Percentiles rank a stretch among this genome's conserved stretches.
These are phyloP conservation scores for Comarum palustre DNA, from an alignment of 306 rosid genomes.

Conservation along the genomic window DNA sequence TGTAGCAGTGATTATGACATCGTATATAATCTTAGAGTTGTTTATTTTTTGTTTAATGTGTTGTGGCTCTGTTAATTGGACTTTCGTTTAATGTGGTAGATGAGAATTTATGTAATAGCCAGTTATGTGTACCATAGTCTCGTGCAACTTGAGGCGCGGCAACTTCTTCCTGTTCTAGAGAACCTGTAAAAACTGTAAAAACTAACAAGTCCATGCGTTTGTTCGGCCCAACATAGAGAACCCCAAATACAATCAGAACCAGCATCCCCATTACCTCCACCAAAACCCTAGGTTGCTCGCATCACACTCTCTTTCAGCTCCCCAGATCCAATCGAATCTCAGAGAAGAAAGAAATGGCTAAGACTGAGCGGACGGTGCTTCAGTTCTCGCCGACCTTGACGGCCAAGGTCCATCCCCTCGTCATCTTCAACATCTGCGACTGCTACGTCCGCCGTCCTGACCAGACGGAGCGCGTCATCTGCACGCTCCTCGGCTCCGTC, in stretches of 20 bases:
- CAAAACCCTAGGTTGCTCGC: slow-evolving; percentile 30
- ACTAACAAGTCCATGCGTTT: neutral
- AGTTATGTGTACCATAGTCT: neutral
- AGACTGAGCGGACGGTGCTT: slow-evolving; percentile 55
- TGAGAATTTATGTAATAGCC: neutral
- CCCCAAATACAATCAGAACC: neutral
- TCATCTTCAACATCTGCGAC: slow-evolving; percentile 81
- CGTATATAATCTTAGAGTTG: too few species aligned
- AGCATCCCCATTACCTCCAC: neutral
- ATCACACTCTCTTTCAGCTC: slow-evolving; percentile 13
- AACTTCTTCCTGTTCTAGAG: too few species aligned
- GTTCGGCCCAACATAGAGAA: neutral
- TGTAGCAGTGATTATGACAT: neutral
- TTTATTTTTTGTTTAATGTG: neutral
- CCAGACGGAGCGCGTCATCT: slow-evolving; percentile 88
- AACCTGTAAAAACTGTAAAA: too few species aligned
- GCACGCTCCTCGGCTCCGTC: slow-evolving; percentile 83
- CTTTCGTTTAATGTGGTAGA: neutral
- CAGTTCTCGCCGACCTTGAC: slow-evolving; percentile 62
- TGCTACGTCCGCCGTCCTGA: slow-evolving; percentile 87
- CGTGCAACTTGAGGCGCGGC: too few species aligned
- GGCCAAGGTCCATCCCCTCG: slow-evolving; percentile 80
- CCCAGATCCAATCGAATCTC: slow-evolving; percentile 32
- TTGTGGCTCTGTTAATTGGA: neutral
- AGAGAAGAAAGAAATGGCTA: slow-evolving; percentile 53